Percentiles rank a stretch among this genome's conserved stretches.
phyloP scores from a whole-genome alignment of 2,329 filamentous ascomycete species.

The Rachicladosporium sp. region DNA sequence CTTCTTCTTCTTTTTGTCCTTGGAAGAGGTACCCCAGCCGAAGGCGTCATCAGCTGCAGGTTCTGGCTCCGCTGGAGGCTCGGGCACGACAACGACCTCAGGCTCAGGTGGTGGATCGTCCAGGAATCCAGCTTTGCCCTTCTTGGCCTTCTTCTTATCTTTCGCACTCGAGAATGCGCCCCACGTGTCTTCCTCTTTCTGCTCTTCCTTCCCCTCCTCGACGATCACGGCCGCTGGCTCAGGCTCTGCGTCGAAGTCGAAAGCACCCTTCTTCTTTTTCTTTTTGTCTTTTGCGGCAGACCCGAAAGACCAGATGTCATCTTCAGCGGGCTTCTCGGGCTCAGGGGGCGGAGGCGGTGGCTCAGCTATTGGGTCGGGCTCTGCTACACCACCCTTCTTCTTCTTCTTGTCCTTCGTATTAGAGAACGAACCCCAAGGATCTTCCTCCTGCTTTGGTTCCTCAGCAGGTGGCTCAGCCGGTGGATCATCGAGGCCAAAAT shows the following conservation, averaged over 20 bases:
- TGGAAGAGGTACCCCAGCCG: constrained; percentile 22
- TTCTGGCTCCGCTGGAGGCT: constrained; percentile 18
- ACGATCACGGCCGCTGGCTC: constrained; percentile 23
- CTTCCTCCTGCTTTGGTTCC: too few relatives aligned
- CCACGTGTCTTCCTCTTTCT: constrained; percentile 26
- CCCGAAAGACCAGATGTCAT: constrained; percentile 23
- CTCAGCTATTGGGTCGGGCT: constrained; percentile 16
- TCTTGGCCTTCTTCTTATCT: constrained; percentile 26
- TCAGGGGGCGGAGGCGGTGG: constrained; percentile 14
- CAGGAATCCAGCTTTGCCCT: constrained; percentile 19
- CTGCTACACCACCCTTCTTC: constrained; percentile 16
- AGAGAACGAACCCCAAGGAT: constrained; percentile 17
- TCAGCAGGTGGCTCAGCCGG: constrained; percentile 6
- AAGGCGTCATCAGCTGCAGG: constrained; percentile 20
- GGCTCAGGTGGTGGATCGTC: constrained; percentile 1
- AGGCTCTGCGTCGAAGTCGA: constrained; percentile 7
- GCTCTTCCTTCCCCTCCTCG: constrained; percentile 13
- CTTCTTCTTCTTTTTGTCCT: constrained; percentile 31
- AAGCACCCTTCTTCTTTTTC: constrained; percentile 26
- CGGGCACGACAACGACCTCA: constrained; percentile 7
- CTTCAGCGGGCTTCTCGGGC: constrained; percentile 15
- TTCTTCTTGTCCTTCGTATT: constrained; percentile 17
- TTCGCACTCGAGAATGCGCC: constrained; percentile 18
- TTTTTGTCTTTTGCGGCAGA: constrained; percentile 31
- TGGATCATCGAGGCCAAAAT: constrained; percentile 17